These are phyloP conservation scores for Spathaspora gorwiae DNA, from an alignment of 805 yeast genomes.

Conservation along the genomic window DNA sequence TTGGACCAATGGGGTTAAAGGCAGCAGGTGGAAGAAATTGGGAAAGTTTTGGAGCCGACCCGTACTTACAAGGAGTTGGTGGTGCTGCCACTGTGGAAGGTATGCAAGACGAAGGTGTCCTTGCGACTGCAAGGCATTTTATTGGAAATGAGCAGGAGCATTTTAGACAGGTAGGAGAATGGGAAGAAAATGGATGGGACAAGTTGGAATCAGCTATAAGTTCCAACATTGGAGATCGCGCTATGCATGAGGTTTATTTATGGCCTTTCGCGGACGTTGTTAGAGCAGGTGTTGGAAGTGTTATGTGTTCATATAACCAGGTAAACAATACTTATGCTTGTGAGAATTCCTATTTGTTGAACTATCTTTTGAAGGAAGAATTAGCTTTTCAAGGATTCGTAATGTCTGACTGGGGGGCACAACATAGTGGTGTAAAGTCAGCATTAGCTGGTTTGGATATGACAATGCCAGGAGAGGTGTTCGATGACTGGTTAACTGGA, in stretches of 20 bases:
- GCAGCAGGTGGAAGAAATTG: conserved; percentile 64
- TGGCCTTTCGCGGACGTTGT: conserved; percentile 68
- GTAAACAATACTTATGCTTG: conserved; percentile 57
- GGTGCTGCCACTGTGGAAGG: conserved; percentile 53
- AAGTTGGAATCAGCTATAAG: conserved; percentile 40
- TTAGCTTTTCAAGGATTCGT: conserved; percentile 65
- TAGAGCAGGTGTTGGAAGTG: conserved; percentile 54
- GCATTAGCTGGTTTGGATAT: conserved; percentile 60
- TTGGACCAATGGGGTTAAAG: conserved; percentile 58
- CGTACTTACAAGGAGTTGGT: conserved; percentile 53
- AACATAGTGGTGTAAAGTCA: conserved; percentile 52
- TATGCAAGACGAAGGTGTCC: conserved; percentile 53
- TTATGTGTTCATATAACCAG: conserved; percentile 59
- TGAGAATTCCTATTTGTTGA: conserved; percentile 53
- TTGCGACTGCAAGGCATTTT: conserved; percentile 53
- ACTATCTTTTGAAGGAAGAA: conserved; percentile 54
- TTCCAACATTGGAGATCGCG: conserved; percentile 54
- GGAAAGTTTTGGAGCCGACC: conserved; percentile 63
- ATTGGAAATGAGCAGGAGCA: conserved; percentile 63
- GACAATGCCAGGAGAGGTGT: conserved; percentile 60
- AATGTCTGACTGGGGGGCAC: conserved; percentile 67
- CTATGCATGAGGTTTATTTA: conserved; percentile 56
- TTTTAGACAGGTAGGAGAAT: conserved; percentile 50
- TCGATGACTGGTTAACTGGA: conserved; percentile 50
- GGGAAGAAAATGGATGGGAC: conserved; percentile 44